Conservation (phyloP, 306 rosid species). For the Sesbania bispinosa region DNA sequence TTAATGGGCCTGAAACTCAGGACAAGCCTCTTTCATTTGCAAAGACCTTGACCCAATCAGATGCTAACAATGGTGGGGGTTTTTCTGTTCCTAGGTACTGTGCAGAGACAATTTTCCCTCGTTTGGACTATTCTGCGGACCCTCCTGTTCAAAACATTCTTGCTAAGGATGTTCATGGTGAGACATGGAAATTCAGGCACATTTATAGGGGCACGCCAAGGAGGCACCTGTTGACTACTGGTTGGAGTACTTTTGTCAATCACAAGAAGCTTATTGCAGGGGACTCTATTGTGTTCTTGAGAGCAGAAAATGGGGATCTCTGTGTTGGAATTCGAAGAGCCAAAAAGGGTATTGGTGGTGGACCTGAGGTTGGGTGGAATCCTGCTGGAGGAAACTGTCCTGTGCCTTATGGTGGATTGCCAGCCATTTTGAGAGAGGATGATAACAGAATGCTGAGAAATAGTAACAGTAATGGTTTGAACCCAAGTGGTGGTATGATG, state of each 20-base stretch:
- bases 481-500: constrained; percentile 38
- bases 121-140: constrained; percentile 66
- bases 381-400: too few relatives aligned
- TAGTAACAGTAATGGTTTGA: constrained; percentile 40
- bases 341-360: constrained; percentile 70
- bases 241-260: constrained; percentile 96
- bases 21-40: constrained; percentile 81
- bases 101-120: constrained; percentile 89
- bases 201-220: constrained; percentile 92
- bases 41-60: constrained; percentile 88
- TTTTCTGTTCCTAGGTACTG: constrained; percentile 93
- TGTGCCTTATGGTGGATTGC: too few relatives aligned
- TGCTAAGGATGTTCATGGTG: constrained; percentile 90
- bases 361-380: constrained; percentile 71
- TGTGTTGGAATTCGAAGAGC: constrained; percentile 90
- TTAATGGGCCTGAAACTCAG: constrained; percentile 52
- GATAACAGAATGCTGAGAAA: constrained; percentile 49
- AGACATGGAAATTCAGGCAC: constrained; percentile 90
- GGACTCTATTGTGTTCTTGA: constrained; percentile 79
- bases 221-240: constrained; percentile 93
- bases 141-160: constrained; percentile 88
- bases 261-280: constrained; percentile 92
- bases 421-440: too few relatives aligned
- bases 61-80: constrained; percentile 96
- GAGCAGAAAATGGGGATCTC: constrained; percentile 83